Percentiles rank a stretch among this genome's conserved stretches.
These are phyloP conservation scores for Citrus unshiu DNA, from an alignment of 345 rosid species.

Conservation along the genomic window DNA sequence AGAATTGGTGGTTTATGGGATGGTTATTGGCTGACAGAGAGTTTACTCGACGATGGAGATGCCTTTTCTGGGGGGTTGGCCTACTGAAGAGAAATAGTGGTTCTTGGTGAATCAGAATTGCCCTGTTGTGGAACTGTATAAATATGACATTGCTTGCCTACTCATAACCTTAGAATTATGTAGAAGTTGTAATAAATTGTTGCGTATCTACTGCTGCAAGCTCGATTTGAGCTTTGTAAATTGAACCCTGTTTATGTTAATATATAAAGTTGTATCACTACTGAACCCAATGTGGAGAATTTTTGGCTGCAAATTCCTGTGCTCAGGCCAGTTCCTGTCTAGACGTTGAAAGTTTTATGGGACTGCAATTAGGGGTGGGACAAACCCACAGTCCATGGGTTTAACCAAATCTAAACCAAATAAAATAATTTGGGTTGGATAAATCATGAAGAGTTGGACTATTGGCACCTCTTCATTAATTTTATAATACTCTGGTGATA, in stretches of 20 bases:
- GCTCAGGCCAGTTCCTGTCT: no score
- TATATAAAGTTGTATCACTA: slow-evolving; percentile 1
- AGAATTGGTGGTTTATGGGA: slow-evolving; percentile 92
- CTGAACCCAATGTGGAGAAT: background rate
- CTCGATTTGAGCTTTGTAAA: slow-evolving; percentile 13
- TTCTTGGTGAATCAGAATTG: background rate
- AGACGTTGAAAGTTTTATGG: no score
- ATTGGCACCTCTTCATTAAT: no score
- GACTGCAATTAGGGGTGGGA: no score
- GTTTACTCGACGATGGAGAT: slow-evolving; percentile 82
- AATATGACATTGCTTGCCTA: background rate
- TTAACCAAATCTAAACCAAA: no score
- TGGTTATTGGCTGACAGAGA: slow-evolving; percentile 95
- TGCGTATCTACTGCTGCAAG: background rate
- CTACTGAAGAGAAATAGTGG: slow-evolving; percentile 36
- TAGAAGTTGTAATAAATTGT: slow-evolving; percentile 7
- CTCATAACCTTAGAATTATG: slow-evolving; percentile 2
- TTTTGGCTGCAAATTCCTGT: background rate
- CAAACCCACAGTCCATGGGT: no score
- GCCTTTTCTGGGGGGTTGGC: slow-evolving; percentile 84
- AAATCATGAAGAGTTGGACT: no score
- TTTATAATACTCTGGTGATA: no score
- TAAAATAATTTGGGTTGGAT: no score
- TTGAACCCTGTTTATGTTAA: slow-evolving; percentile 3
- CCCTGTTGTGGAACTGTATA: background rate